Conservation (phyloP, 805 yeast species). For the Ogataea henricii region DNA sequence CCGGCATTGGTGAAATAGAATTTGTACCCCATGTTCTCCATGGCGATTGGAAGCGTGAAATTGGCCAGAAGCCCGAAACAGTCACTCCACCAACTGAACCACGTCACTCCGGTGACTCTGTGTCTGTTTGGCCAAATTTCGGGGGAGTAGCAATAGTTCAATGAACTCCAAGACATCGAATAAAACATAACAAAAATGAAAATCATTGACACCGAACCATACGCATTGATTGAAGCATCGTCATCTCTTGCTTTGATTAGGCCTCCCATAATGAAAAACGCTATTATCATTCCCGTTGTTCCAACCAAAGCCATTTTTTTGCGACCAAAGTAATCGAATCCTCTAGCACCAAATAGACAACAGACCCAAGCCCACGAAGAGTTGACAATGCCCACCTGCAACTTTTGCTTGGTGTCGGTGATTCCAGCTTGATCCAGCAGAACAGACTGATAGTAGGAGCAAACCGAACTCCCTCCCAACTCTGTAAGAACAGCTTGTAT, state of each 20-base stretch:
- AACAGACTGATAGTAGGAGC: slow-evolving; percentile 46
- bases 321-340: slow-evolving; percentile 22
- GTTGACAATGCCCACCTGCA: slow-evolving; percentile 28
- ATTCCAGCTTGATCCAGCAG: slow-evolving; percentile 26
- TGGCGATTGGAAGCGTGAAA: slow-evolving; percentile 37
- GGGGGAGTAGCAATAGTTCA: slow-evolving; percentile 48
- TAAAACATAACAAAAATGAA: slow-evolving; percentile 47
- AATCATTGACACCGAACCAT: slow-evolving; percentile 43
- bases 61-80: slow-evolving; percentile 33
- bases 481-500: slow-evolving; percentile 5
- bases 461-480: slow-evolving; percentile 34
- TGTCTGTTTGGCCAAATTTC: slow-evolving; percentile 38
- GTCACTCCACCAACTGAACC: slow-evolving; percentile 15
- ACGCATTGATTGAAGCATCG: slow-evolving; percentile 25
- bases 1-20: slow-evolving; percentile 28
- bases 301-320: slow-evolving; percentile 16
- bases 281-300: slow-evolving; percentile 20
- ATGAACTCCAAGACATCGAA: slow-evolving; percentile 45
- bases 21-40: slow-evolving; percentile 40
- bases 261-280: slow-evolving; percentile 24
- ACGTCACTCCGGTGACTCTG: slow-evolving; percentile 23
- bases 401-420: slow-evolving; percentile 12
- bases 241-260: slow-evolving; percentile 14
- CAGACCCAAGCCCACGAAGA: slow-evolving; percentile 18
- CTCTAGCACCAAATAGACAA: slow-evolving; percentile 18